These are phyloP conservation scores for Spathaspora passalidarum DNA, from an alignment of 805 yeast genomes.

Conservation along the genomic window DNA sequence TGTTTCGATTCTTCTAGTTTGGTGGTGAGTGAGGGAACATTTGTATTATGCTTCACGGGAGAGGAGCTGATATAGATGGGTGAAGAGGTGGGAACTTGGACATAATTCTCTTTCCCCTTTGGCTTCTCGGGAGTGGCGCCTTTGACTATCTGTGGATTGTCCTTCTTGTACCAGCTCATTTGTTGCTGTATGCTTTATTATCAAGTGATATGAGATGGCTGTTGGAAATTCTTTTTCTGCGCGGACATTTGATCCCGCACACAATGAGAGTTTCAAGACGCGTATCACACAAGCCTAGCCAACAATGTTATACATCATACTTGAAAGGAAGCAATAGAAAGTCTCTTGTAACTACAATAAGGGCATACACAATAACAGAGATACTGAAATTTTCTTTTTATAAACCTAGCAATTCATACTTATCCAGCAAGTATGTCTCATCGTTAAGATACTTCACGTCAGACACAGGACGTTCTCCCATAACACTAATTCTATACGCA, in stretches of 20 bases:
- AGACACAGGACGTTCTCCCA: slow-evolving; percentile 38
- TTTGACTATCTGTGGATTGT: slow-evolving; percentile 15
- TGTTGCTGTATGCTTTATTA: not conserved
- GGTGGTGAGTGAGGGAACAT: slow-evolving; percentile 4
- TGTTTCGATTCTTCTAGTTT: slow-evolving; percentile 20
- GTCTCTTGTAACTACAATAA: too few species aligned
- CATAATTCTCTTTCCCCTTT: slow-evolving; percentile 10
- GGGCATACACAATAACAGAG: too few species aligned
- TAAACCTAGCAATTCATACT: slow-evolving; percentile 8
- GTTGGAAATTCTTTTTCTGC: not conserved
- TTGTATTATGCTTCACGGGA: slow-evolving; percentile 13
- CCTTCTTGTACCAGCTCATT: slow-evolving; percentile 25
- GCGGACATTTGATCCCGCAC: not conserved
- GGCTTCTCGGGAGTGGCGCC: slow-evolving; percentile 18
- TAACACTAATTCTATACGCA: slow-evolving; percentile 35
- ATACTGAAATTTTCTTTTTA: too few species aligned
- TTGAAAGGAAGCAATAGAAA: too few species aligned
- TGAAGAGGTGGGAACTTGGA: slow-evolving; percentile 43
- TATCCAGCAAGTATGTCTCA: slow-evolving; percentile 8
- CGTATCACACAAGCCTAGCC: not conserved
- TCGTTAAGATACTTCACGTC: slow-evolving; percentile 27
- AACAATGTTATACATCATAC: too few species aligned
- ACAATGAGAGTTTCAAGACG: not conserved
- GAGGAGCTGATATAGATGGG: slow-evolving; percentile 32
- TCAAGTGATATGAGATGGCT: not conserved